These are phyloP conservation scores for Mesembryanthemum crystallinum DNA, from an alignment of 148 eudicot genomes.

Conservation along the genomic window DNA sequence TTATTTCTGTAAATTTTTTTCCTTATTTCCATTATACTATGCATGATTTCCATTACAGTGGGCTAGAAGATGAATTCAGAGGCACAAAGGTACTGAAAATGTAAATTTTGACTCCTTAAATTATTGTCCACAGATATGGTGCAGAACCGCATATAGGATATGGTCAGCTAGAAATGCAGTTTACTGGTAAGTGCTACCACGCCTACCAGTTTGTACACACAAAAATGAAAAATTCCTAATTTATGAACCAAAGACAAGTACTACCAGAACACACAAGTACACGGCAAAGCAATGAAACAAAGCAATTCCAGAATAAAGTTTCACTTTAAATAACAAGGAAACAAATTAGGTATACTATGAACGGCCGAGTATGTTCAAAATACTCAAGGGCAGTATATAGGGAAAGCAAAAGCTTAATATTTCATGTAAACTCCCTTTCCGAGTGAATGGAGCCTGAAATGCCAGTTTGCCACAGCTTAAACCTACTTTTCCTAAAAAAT, in stretches of 20 bases:
- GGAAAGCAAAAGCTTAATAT: too few species aligned
- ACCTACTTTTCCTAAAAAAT: too few species aligned
- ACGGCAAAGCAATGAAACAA: neutral
- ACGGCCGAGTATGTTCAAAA: too few species aligned
- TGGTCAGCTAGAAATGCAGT: neutral
- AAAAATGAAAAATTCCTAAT: neutral
- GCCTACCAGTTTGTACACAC: neutral
- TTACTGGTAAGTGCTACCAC: too few species aligned
- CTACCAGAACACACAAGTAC: neutral
- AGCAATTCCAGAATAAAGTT: neutral
- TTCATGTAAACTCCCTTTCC: too few species aligned
- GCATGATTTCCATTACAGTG: neutral
- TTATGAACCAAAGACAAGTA: neutral
- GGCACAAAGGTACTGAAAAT: neutral
- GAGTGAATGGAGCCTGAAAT: too few species aligned
- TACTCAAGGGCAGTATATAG: too few species aligned
- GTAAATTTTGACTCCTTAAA: neutral
- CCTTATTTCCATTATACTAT: neutral
- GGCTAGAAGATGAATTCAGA: neutral
- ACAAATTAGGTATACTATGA: too few species aligned
- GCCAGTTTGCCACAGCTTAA: too few species aligned
- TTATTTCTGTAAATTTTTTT: too few species aligned
- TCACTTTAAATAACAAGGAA: too few species aligned
- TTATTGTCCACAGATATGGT: neutral
- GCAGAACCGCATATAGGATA: neutral